These are phyloP conservation scores for Penicillium sp. DNA, from an alignment of 2,329 filamentous ascomycete genomes.

Conservation along the genomic window DNA sequence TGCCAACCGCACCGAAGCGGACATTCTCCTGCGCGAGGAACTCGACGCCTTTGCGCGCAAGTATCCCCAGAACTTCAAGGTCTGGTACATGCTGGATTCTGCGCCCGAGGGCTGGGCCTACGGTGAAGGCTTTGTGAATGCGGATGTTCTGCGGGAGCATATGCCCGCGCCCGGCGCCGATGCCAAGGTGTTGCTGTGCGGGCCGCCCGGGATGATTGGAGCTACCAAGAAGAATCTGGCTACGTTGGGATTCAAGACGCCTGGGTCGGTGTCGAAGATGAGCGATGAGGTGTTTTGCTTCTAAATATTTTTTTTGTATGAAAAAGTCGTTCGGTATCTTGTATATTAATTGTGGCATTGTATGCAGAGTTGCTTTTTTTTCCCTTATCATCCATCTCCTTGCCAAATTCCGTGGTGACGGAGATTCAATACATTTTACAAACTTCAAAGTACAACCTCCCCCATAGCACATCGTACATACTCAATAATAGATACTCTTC, in stretches of 20 bases:
- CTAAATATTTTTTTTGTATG: background rate
- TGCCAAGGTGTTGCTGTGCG: conserved; percentile 12
- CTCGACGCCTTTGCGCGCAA: conserved; percentile 48
- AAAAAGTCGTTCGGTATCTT: background rate
- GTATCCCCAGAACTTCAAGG: conserved; percentile 39
- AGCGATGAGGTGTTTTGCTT: conserved; percentile 11
- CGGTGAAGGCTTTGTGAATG: conserved; percentile 33
- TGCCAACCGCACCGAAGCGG: conserved; percentile 44
- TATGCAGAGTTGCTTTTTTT: background rate
- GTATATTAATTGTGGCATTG: background rate
- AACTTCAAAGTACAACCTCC: too few species aligned
- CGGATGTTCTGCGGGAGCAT: conserved; percentile 4
- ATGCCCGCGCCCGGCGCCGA: conserved; percentile 4
- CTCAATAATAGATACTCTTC: too few species aligned
- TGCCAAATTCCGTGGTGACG: background rate
- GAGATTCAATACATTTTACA: background rate
- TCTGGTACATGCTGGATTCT: conserved; percentile 46
- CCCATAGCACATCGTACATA: too few species aligned
- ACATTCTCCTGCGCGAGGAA: conserved; percentile 43
- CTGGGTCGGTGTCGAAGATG: conserved; percentile 10
- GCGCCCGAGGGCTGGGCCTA: conserved; percentile 43
- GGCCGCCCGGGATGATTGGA: conserved; percentile 12
- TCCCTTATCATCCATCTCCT: background rate
- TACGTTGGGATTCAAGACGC: conserved; percentile 6
- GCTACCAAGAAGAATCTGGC: conserved; percentile 11